Base-by-base conservation (phyloP, 2,329 filamentous ascomycete species). In the Simplicillium aogashimaense region DNA sequence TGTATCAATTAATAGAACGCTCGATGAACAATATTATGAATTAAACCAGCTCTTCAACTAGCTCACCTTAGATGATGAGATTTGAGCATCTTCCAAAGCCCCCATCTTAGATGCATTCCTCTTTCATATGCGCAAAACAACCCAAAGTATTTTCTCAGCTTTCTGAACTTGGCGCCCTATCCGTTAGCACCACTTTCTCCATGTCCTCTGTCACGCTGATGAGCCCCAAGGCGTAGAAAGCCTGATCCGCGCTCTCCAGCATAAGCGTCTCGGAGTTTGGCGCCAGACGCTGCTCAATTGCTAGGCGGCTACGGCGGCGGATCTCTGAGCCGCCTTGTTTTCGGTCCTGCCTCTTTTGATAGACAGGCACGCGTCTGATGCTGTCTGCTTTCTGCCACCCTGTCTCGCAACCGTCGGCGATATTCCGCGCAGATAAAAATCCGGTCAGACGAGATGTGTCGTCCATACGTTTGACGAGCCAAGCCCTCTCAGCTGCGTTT, bases 391-490 rank as follows among this genome's bases (percentile, higher is more conserved):
- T 85, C 43, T 76, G 71, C 92, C 92, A 98, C 1, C 79, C 74
- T 3, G 79, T 81, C 59, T 97, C 89, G 57, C 87, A 94, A 1
- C 87, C 88, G 37, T 76, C 71, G 1, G 86, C 86, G 46, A 95
- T 90, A 32, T 88, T 78, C 29, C 78, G 74, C 2, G 87, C 84
- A 2, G 83, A 87, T 51, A 87, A 83, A 84, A 87, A 95, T 1
- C 92, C 92, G 0, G 87, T 95, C 7, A 92, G 69, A 2, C 81
- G 76, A 3, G 83, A 77, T 31, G 94, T 81, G 50, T 87, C 81
- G 49, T 79, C 74, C 41, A 95, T 70, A 20, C 83, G 78, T 29
- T 73, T 70, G 46, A 95, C 72, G 0, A 83, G 75, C 85, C 87
- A 94, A 42, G 75, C 72, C 1, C 92, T 78, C 53, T 97, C 88